Evolutionary conservation across 805 yeast species (phyloP).

Genomic region (Alloascoidea africana): DNA sequence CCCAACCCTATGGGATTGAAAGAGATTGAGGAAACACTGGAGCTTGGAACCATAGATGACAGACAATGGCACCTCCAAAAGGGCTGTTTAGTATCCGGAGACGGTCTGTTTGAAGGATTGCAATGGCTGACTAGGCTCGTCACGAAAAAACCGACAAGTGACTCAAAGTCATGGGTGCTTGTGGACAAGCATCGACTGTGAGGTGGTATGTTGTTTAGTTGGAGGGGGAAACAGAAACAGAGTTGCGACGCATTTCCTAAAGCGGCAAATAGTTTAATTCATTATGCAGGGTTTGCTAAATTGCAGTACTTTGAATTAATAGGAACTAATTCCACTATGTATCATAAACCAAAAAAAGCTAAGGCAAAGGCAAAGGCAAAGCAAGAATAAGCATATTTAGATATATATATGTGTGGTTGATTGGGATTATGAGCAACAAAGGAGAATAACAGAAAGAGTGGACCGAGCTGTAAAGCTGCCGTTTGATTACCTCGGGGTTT

Average conservation of each 20-base stretch:
- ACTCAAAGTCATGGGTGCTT: no score
- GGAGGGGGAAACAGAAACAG: conserved; percentile 1
- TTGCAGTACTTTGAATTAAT: not conserved
- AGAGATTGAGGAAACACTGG: not conserved
- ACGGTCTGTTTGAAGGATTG: not conserved
- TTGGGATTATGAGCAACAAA: no score
- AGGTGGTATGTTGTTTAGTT: not conserved
- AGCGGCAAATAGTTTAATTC: not conserved
- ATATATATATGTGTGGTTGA: no score
- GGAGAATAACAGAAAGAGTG: no score
- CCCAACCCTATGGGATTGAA: not conserved
- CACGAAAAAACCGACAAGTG: no score
- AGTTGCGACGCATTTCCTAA: no score
- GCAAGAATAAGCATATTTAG: no score
- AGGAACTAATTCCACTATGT: no score
- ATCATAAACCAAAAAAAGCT: no score
- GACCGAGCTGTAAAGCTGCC: no score
- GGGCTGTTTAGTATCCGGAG: not conserved
- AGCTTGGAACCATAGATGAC: not conserved
- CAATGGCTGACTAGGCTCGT: not conserved
- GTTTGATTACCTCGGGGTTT: no score
- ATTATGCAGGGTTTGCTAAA: not conserved
- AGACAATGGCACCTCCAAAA: not conserved
- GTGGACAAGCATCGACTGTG: not conserved
- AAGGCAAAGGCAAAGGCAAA: no score